Base-by-base conservation (phyloP, 1,139 yeast genomes). In the Meyerozyma sp. region DNA sequence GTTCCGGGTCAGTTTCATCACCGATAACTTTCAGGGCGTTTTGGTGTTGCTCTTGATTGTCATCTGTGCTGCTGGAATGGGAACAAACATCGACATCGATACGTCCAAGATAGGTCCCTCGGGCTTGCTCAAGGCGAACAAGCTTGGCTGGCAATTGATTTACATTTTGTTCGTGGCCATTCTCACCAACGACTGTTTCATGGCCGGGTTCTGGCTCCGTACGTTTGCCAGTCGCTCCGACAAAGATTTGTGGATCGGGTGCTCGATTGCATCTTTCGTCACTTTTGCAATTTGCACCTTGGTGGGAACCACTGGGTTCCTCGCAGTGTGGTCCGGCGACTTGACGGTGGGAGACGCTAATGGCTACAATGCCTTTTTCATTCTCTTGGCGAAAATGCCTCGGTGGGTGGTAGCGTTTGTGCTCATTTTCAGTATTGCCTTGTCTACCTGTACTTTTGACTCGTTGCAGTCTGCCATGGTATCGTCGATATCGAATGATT, bases 161-260 rank as follows among this genome's bases (percentile, higher is more conserved):
- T 91, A 89, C 62, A 90, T 91, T 50, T 70, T 91, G 48, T 78
- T 85, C 9, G 84, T 91, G 38, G 97, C 97, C 26, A 84, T 91
- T 58, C 77, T 89, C 42, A 87, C 97, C 36, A 91, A 91, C 56
- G 96, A 89, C 59, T 81, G 91, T 57, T 90, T 91, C 62, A 70
- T 91, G 76, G 80, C 95, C 30, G 96, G 96, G 0, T 90, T 90
- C 61, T 91, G 98, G 98, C 69, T 91, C 51, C 75, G 98, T 58
- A 86, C 98, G 0, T 91, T 91, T 70, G 96, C 98, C 4, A 84
- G 96, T 13, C 79, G 80, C 49, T 69, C 90, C 9, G 80, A 89
- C 62, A 80, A 73, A 54, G 96, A 90, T 57, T 73, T 91, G 55
- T 65, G 77, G 62, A 77, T 87, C 53, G 95, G 95, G 20, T 80